Evolutionary conservation across 2,329 filamentous ascomycete genomes (phyloP), one percentile per base, ranked within the genome.

Genomic region (Apiospora hydei): DNA sequence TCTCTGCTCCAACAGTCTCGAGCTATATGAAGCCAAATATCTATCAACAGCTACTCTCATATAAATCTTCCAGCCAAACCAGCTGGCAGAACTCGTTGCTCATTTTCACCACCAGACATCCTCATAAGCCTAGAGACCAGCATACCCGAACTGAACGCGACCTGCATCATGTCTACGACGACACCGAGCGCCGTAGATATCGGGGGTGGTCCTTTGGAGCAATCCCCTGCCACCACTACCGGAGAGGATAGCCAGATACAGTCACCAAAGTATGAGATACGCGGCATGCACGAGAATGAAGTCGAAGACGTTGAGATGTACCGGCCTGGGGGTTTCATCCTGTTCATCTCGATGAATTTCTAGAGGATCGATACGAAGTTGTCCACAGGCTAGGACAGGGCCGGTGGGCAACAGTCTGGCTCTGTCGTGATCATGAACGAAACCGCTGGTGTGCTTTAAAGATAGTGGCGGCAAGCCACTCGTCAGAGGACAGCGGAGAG

Each of bases 381-480:
- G 46, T 70, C 4, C 66, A 75, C 7, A 75, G 75, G 68, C 69
- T 76, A 13, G 75, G 75, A 1, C 51, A 68, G 18, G 74, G 73
- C 8, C 72, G 72, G 4, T 71, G 69, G 16, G 73, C 74, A 2
- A 76, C 72, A 10, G 73, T 73, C 4, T 76, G 75, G 75, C 71
- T 76, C 41, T 75, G 74, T 51, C 74, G 71, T 21, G 74, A 76
- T 14, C 43, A 57, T 14, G 18, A 68, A 34, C 38, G 10, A 0
- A 57, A 72, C 46, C 74, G 71, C 71, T 77, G 73, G 74, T 68
- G 70, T 4, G 75, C 75, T 11, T 38, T 76, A 18, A 74, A 76
- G 53, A 69, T 75, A 16, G 72, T 73, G 18, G 46, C 67, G 0
- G 71, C 75, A 1, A 49, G 44, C 11, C 34, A 57, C 11, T 76